A percentile compares a stretch with the other conserved stretches of the same genome.
These are phyloP conservation scores for Neurospora sp. DNA, from an alignment of 495 filamentous ascomycete species.

Conservation along the genomic window DNA sequence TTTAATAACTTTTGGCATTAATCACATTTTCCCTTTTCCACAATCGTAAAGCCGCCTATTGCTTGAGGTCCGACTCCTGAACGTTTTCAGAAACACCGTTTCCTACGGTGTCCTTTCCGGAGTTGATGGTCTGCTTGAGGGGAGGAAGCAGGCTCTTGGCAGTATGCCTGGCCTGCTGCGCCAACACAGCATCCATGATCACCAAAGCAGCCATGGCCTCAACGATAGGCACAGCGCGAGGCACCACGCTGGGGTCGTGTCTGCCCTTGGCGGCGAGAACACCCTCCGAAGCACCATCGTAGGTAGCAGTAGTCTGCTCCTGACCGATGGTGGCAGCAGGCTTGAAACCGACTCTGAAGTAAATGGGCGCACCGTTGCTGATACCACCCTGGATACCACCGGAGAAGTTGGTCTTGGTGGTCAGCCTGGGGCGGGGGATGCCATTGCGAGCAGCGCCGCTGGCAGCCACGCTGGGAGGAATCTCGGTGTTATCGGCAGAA, in stretches of 20 bases:
- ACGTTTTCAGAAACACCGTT: constrained; percentile 20
- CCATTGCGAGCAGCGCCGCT: constrained; percentile 26
- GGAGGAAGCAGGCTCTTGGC: constrained; percentile 43
- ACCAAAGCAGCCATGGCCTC: constrained; percentile 92
- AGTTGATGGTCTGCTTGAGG: constrained; percentile 27
- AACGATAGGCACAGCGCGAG: constrained; percentile 88
- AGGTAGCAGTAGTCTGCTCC: constrained; percentile 76
- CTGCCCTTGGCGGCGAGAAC: constrained; percentile 85
- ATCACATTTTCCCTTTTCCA: neutral
- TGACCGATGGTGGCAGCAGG: constrained; percentile 91
- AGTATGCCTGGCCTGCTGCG: constrained; percentile 63
- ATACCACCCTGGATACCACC: constrained; percentile 97
- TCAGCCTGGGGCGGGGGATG: constrained; percentile 45
- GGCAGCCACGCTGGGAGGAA: constrained; percentile 23
- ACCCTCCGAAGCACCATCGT: constrained; percentile 59
- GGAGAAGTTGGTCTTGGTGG: constrained; percentile 91
- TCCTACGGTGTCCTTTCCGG: constrained; percentile 10
- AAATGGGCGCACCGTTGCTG: constrained; percentile 87
- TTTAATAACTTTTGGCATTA: neutral
- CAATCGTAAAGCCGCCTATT: neutral
- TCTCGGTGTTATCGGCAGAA: constrained; percentile 31
- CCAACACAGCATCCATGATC: constrained; percentile 83
- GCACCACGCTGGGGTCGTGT: constrained; percentile 93
- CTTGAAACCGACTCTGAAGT: constrained; percentile 95
- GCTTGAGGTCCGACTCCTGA: neutral